phyloP scores from a whole-genome alignment of 805 yeast species.

The Priceomyces carsonii region DNA sequence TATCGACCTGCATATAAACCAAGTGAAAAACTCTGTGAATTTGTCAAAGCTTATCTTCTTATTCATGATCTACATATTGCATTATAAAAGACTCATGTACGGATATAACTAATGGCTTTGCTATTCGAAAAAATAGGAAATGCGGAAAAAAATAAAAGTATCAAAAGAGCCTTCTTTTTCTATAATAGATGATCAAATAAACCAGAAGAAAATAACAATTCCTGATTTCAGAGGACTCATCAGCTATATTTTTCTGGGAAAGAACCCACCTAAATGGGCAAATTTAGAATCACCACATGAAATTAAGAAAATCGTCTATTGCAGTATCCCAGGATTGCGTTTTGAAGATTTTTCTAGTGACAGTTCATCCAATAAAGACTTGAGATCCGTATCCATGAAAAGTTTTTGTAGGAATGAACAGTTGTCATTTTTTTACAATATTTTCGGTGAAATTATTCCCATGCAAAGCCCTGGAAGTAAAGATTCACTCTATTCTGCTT shows the following conservation, averaged over 20 bases:
- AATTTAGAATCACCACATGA: conserved; percentile 46
- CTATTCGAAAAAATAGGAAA: too few relatives aligned
- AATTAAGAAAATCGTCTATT: conserved; percentile 54
- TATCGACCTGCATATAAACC: too few relatives aligned
- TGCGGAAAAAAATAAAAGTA: too few relatives aligned
- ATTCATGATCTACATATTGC: too few relatives aligned
- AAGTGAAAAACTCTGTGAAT: too few relatives aligned
- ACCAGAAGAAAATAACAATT: conserved; percentile 15
- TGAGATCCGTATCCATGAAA: conserved; percentile 7
- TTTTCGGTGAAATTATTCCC: conserved; percentile 48
- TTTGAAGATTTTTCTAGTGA: conserved; percentile 42
- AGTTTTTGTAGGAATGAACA: conserved; percentile 6
- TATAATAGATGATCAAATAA: too few relatives aligned
- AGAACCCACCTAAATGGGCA: conserved; percentile 42
- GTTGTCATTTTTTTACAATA: conserved; percentile 33
- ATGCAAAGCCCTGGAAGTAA: conserved; percentile 67
- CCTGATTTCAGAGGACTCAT: conserved; percentile 18
- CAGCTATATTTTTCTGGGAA: conserved; percentile 12
- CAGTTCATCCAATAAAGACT: conserved; percentile 11
- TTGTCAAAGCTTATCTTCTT: too few relatives aligned
- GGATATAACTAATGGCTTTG: too few relatives aligned
- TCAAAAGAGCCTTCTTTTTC: too few relatives aligned
- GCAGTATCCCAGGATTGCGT: conserved; percentile 67
- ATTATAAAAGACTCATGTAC: too few relatives aligned
- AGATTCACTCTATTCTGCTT: conserved; percentile 53